Evolutionary conservation across 768 basidiomycete species (phyloP).

Genomic region (Pulveroboletus sp.): DNA sequence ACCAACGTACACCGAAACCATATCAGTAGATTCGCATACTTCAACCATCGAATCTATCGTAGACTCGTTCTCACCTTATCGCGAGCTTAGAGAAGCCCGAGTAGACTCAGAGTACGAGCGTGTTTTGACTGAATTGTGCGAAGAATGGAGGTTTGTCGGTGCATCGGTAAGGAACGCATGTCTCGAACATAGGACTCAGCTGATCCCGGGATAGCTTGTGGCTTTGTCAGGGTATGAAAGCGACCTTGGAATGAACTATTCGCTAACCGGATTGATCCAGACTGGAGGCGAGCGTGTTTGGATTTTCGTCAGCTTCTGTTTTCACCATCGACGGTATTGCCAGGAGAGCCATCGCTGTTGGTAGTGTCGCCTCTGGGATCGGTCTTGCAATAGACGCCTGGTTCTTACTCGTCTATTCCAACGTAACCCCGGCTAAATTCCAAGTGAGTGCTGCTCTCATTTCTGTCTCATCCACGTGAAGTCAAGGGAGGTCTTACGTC

Average conservation of each 20-base stretch:
- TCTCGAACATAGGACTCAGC: neutral
- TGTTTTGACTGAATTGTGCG: conserved; percentile 43
- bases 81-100: conserved; percentile 41
- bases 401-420: conserved; percentile 61
- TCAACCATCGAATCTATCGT: conserved; percentile 37
- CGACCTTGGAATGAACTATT: neutral
- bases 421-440: conserved; percentile 48
- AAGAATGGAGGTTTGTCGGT: conserved; percentile 66
- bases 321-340: conserved; percentile 48
- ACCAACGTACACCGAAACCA: conserved; percentile 42
- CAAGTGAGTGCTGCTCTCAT: conserved; percentile 37
- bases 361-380: conserved; percentile 56
- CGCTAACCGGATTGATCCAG: conserved; percentile 16
- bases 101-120: conserved; percentile 47
- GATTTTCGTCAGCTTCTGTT: conserved; percentile 49
- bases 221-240: conserved; percentile 51
- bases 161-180: conserved; percentile 41
- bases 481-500: neutral
- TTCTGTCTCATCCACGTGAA: neutral
- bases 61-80: conserved; percentile 52
- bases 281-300: conserved; percentile 55
- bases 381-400: conserved; percentile 61
- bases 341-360: conserved; percentile 49
- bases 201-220: conserved; percentile 40
- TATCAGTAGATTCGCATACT: conserved; percentile 25